These are phyloP conservation scores for Paraurostyla sp. DNA, from an alignment of 73 alveolate genomes.

Conservation along the genomic window DNA sequence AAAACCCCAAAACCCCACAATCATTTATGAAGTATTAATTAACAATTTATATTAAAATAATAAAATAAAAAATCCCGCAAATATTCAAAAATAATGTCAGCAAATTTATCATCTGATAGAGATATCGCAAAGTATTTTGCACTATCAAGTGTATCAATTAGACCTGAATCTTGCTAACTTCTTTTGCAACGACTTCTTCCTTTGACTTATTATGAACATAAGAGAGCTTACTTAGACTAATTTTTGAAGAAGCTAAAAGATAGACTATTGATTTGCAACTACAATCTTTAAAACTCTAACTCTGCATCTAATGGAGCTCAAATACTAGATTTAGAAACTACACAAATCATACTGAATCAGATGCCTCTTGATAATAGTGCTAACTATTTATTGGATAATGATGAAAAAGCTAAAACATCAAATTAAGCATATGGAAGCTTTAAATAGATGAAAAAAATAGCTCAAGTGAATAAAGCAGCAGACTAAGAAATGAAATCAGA, in stretches of 20 bases:
- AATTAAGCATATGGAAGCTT: conserved; percentile 39
- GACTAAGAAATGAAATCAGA: neutral
- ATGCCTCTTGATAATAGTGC: conserved; percentile 29
- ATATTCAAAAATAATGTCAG: conserved; percentile 17
- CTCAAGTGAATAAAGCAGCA: neutral
- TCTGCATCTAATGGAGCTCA: conserved; percentile 8
- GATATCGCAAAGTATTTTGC: conserved; percentile 38
- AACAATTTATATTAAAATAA: neutral
- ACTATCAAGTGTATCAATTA: conserved; percentile 10
- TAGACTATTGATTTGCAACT: neutral
- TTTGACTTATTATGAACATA: conserved; percentile 1
- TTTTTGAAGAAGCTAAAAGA: conserved; percentile 27
- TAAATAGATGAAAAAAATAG: conserved; percentile 16
- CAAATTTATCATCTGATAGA: conserved; percentile 16
- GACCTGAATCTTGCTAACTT: conserved; percentile 40
- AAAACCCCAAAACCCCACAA: conserved; percentile 29
- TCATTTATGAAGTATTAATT: neutral
- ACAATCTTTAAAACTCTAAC: neutral
- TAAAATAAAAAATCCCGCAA: neutral
- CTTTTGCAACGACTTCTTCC: neutral
- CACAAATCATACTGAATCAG: neutral
- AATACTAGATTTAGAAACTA: conserved; percentile 23
- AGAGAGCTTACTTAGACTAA: conserved; percentile 36
- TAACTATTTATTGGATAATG: neutral
- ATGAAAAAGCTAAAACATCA: neutral